Conservation (phyloP, 202 grass and related monocot genomes). For the Zizania palustris region DNA sequence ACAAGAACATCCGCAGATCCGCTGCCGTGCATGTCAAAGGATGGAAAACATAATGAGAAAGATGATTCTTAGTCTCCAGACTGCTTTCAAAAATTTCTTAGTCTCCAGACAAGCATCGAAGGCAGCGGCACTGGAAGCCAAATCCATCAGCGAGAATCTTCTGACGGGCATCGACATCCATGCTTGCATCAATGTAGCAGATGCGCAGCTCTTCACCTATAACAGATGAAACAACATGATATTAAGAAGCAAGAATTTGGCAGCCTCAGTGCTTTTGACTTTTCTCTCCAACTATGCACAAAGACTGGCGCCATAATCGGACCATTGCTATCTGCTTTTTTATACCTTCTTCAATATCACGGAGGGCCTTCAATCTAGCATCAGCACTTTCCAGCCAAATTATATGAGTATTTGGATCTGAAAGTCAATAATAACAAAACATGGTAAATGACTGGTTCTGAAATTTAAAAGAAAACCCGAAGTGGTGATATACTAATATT, state of each 20-base stretch:
- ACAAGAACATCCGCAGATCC: background rate
- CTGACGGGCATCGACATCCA: conserved; percentile 66
- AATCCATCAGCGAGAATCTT: conserved; percentile 85
- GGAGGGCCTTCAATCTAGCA: conserved; percentile 70
- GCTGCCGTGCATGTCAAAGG: background rate
- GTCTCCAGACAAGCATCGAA: conserved; percentile 64
- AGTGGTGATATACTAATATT: background rate
- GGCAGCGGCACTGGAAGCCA: conserved; percentile 70
- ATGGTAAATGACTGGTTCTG: conserved; percentile 51
- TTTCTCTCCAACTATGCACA: background rate
- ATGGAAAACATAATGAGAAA: background rate
- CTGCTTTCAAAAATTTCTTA: no score
- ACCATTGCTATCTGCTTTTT: background rate
- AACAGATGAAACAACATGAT: conserved; percentile 22
- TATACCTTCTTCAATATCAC: conserved; percentile 72
- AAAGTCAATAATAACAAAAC: conserved; percentile 24
- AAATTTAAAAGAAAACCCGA: conserved; percentile 28
- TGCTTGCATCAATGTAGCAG: conserved; percentile 93
- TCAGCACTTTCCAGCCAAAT: conserved; percentile 72
- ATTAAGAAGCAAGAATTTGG: background rate
- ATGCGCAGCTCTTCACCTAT: conserved; percentile 81
- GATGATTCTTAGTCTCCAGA: conserved; percentile 54
- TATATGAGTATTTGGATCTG: conserved; percentile 91
- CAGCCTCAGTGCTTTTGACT: background rate
- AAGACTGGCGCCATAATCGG: background rate